A percentile compares a stretch with the other conserved stretches of the same genome.
Conservation (phyloP, 2,329 filamentous ascomycete species). For the Zymoseptoria tritici region DNA sequence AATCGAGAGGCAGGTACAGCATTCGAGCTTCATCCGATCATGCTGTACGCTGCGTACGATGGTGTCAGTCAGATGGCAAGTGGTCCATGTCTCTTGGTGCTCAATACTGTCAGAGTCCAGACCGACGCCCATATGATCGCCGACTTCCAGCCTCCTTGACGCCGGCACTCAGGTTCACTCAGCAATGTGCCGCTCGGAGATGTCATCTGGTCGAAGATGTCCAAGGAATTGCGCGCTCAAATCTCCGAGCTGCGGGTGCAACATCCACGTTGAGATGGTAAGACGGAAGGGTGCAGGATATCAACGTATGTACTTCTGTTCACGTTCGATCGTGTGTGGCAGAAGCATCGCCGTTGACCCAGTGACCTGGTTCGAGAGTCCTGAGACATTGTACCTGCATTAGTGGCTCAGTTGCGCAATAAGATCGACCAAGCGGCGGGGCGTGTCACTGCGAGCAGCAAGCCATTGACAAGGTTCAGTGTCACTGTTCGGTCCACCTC, state of each 20-base stretch:
- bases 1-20: not conserved
- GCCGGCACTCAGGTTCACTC: not conserved
- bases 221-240: not conserved
- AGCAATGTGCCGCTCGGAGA: not conserved
- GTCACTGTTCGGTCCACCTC: constrained; percentile 15
- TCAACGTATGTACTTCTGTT: not conserved
- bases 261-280: not conserved
- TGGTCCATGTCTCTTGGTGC: not conserved
- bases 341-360: constrained; percentile 10
- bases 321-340: not conserved
- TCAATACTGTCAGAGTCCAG: not conserved
- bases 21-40: not conserved
- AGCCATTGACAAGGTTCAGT: constrained; percentile 15
- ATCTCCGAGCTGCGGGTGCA: not conserved
- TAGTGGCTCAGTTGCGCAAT: constrained; percentile 25
- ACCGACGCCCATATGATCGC: not conserved
- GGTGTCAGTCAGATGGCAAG: not conserved
- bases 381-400: constrained; percentile 25
- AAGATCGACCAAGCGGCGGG: constrained; percentile 14
- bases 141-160: not conserved
- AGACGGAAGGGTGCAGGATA: not conserved
- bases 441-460: constrained; percentile 13
- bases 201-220: not conserved
- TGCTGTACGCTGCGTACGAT: not conserved
- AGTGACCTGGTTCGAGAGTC: constrained; percentile 11